A percentile compares a stretch with the other conserved stretches of the same genome.
Evolutionary conservation across 2,329 filamentous ascomycete species (phyloP).

Genomic region (Neonectria faginata): DNA sequence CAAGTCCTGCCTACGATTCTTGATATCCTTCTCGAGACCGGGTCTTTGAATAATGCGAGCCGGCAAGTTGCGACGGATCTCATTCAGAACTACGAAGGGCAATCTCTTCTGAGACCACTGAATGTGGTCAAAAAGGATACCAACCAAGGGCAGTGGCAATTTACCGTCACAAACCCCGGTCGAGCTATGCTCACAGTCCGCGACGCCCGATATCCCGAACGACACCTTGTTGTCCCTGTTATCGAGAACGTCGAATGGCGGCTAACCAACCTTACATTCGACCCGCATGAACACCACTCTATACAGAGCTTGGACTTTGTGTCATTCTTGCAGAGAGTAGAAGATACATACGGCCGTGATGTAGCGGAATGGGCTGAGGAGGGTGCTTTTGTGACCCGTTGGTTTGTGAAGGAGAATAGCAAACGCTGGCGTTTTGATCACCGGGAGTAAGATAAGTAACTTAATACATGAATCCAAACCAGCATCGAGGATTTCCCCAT

Average conservation of each 20-base stretch:
- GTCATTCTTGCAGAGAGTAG: constrained; percentile 41
- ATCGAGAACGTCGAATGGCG: constrained; percentile 50
- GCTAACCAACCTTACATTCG: constrained; percentile 44
- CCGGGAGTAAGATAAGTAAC: background rate
- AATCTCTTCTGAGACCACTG: constrained; percentile 47
- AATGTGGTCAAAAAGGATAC: constrained; percentile 23
- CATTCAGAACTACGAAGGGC: constrained; percentile 48
- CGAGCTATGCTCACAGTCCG: constrained; percentile 50
- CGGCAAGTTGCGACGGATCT: constrained; percentile 41
- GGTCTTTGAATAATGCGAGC: constrained; percentile 42
- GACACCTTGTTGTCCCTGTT: constrained; percentile 49
- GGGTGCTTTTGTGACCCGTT: constrained; percentile 48
- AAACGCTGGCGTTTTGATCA: constrained; percentile 49
- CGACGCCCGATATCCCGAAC: constrained; percentile 46
- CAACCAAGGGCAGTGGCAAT: constrained; percentile 49
- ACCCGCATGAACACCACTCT: constrained; percentile 44
- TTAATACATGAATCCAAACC: too few relatives aligned
- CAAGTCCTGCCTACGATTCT: constrained; percentile 50
- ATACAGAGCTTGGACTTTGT: constrained; percentile 45
- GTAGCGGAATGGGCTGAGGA: constrained; percentile 49
- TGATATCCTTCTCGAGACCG: constrained; percentile 48
- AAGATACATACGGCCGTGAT: constrained; percentile 43
- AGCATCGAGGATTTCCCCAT: too few relatives aligned
- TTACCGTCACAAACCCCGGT: constrained; percentile 50
- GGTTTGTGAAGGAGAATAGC: constrained; percentile 52